Evolutionary conservation across 768 basidiomycete species (phyloP).

Genomic region (Calocybe gangraenosa): DNA sequence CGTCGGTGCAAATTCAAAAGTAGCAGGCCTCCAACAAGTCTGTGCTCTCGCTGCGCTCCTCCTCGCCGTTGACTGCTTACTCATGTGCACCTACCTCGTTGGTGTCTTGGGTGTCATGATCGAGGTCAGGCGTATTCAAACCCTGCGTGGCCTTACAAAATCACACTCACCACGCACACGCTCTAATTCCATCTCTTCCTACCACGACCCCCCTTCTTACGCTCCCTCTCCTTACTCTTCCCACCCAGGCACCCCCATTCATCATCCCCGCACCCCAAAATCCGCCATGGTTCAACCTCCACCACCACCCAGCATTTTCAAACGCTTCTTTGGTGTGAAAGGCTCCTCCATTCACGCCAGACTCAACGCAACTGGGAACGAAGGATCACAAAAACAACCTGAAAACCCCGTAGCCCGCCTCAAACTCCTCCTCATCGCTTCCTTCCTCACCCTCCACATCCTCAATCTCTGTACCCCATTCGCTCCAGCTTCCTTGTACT

Average conservation of each 20-base stretch:
- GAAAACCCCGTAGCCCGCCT: constrained; percentile 84
- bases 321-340: constrained; percentile 23
- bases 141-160: constrained; percentile 41
- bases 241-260: constrained; percentile 16
- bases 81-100: constrained; percentile 87
- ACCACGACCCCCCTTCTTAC: constrained; percentile 23
- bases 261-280: constrained; percentile 3
- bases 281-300: constrained; percentile 29
- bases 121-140: constrained; percentile 79
- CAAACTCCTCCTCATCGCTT: constrained; percentile 86
- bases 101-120: constrained; percentile 93
- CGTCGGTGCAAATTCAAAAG: constrained; percentile 81
- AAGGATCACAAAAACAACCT: constrained; percentile 28
- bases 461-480: constrained; percentile 92
- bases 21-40: constrained; percentile 89
- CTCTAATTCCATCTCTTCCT: constrained; percentile 28
- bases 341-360: constrained; percentile 20
- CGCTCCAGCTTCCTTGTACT: constrained; percentile 33
- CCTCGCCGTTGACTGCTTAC: constrained; percentile 79
- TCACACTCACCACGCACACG: constrained; percentile 23
- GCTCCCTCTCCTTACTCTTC: constrained; percentile 21
- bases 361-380: constrained; percentile 22
- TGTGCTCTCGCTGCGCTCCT: constrained; percentile 92
- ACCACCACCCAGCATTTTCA: constrained; percentile 13
- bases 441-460: constrained; percentile 88